These are phyloP conservation scores for Tinospora cordifolia DNA, from an alignment of 164 flowering plant genomes.

Conservation along the genomic window DNA sequence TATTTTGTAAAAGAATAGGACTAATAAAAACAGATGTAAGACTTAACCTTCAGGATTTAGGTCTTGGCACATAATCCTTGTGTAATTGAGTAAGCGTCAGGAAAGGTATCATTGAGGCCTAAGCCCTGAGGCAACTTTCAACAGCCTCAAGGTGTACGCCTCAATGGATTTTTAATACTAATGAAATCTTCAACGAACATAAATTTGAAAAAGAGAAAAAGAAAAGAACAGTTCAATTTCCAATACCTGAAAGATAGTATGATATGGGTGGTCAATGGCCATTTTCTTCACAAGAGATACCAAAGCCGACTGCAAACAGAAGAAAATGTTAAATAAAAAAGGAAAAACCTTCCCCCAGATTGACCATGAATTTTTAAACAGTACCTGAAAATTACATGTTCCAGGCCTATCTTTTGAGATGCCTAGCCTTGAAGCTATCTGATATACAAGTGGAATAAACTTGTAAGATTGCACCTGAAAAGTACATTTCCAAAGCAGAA, in stretches of 20 bases:
- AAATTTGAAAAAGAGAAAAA: not conserved
- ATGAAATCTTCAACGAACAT: not conserved
- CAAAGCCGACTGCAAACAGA: slow-evolving; percentile 70
- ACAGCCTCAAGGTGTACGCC: no score
- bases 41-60: no score
- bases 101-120: no score
- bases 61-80: no score
- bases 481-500: slow-evolving; percentile 2
- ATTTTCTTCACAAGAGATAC: slow-evolving; percentile 88
- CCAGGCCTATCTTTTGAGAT: slow-evolving; percentile 63
- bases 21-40: no score
- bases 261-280: slow-evolving; percentile 96
- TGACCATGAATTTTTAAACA: not conserved
- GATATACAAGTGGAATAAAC: slow-evolving; percentile 82
- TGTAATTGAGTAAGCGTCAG: no score
- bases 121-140: no score
- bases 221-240: not conserved
- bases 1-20: no score
- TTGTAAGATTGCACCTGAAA: slow-evolving; percentile 88
- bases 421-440: slow-evolving; percentile 96
- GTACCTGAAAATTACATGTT: slow-evolving; percentile 67
- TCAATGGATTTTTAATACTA: no score
- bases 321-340: slow-evolving; percentile 1
- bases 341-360: not conserved
- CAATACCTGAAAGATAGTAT: slow-evolving; percentile 85